A percentile compares a stretch with the other conserved stretches of the same genome.
phyloP scores from a whole-genome alignment of 1,284 basidiomycete species.

The Sphaerobolus stellatus region DNA sequence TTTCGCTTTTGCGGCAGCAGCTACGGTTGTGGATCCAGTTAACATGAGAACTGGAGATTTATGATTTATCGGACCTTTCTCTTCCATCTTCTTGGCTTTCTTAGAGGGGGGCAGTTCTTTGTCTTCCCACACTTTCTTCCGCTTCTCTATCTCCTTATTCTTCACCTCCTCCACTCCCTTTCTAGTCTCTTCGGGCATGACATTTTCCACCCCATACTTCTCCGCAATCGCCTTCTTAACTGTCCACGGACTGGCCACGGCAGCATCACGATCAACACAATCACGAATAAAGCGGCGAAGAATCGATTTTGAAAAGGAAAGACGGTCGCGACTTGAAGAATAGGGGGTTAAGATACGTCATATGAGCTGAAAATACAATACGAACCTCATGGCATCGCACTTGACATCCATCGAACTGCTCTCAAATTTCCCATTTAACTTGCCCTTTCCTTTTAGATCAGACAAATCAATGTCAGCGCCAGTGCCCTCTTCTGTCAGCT shows the following conservation, averaged over 20 bases:
- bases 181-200: slow-evolving; percentile 84
- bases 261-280: slow-evolving; percentile 86
- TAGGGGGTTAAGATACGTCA: slow-evolving; percentile 5
- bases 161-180: slow-evolving; percentile 77
- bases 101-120: slow-evolving; percentile 69
- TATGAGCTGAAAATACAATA: slow-evolving; percentile 14
- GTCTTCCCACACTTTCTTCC: slow-evolving; percentile 85
- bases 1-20: slow-evolving; percentile 24
- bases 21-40: slow-evolving; percentile 28
- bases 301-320: slow-evolving; percentile 95
- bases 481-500: slow-evolving; percentile 74
- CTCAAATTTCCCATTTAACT: slow-evolving; percentile 48
- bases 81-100: slow-evolving; percentile 80
- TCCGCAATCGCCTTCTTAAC: slow-evolving; percentile 84
- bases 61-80: slow-evolving; percentile 52
- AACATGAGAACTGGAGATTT: slow-evolving; percentile 13
- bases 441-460: slow-evolving; percentile 36
- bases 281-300: slow-evolving; percentile 94
- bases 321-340: slow-evolving; percentile 77
- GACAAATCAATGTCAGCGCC: slow-evolving; percentile 19
- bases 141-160: slow-evolving; percentile 85
- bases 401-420: slow-evolving; percentile 80
- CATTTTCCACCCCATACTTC: slow-evolving; percentile 78
- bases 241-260: slow-evolving; percentile 92
- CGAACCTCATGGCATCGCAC: slow-evolving; percentile 76